A percentile compares a stretch with the other conserved stretches of the same genome.
Conservation (phyloP, 495 filamentous ascomycete genomes). For the Aspergillus avenaceus region DNA sequence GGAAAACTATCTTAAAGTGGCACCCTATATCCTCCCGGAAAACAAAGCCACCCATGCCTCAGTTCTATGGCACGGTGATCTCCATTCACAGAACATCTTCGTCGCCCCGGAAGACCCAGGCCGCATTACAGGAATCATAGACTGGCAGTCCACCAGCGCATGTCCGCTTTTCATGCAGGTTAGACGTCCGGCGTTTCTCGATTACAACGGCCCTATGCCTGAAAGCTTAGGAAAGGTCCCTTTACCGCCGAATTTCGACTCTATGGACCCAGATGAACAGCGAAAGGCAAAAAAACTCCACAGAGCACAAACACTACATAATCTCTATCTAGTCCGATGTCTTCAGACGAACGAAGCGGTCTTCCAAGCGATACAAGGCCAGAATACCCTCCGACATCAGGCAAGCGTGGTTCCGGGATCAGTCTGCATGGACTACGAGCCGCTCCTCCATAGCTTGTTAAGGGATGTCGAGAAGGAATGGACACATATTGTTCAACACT, state of each 20-base stretch:
- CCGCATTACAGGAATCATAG: conserved; percentile 20
- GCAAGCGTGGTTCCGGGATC: conserved; percentile 22
- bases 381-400: conserved; percentile 23
- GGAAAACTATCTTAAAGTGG: conserved; percentile 19
- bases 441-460: conserved; percentile 16
- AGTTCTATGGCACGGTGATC: conserved; percentile 23
- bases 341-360: conserved; percentile 16
- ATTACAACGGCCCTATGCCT: conserved; percentile 20
- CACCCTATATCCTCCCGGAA: conserved; percentile 16
- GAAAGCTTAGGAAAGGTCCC: conserved; percentile 16
- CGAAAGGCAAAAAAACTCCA: conserved; percentile 20
- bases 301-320: conserved; percentile 20
- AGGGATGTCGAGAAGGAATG: conserved; percentile 22
- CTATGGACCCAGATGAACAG: conserved; percentile 18
- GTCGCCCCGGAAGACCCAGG: conserved; percentile 20
- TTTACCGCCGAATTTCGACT: conserved; percentile 17
- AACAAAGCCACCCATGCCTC: conserved; percentile 12
- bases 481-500: conserved; percentile 12
- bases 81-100: conserved; percentile 24
- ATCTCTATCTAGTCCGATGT: conserved; percentile 22
- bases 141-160: conserved; percentile 22
- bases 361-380: conserved; percentile 21
- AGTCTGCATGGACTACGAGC: conserved; percentile 24
- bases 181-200: conserved; percentile 19
- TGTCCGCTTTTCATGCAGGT: conserved; percentile 22